phyloP scores from a whole-genome alignment of 2,329 filamentous ascomycete species.

The Pyricularia pennisetigena region DNA sequence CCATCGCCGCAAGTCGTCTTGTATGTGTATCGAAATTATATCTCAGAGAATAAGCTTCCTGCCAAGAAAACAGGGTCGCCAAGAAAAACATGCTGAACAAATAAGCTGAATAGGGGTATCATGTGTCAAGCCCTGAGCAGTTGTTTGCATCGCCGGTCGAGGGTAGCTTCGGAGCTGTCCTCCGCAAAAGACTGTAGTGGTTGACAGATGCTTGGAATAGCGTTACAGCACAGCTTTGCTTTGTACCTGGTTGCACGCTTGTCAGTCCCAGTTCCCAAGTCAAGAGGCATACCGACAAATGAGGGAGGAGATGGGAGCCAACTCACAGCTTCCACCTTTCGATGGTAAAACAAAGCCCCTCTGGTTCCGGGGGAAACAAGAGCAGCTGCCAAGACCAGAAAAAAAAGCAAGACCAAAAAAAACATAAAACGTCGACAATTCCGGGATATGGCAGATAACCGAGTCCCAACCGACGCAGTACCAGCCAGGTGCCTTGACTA shows the following conservation, averaged over 20 bases:
- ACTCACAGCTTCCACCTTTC: conserved; percentile 1
- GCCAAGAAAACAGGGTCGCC: neutral
- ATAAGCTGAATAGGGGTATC: neutral
- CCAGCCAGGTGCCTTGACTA: neutral
- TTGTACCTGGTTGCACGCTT: neutral
- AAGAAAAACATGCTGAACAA: neutral
- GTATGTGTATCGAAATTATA: conserved; percentile 1
- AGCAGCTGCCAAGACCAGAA: neutral
- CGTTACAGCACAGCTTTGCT: neutral
- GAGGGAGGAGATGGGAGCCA: too few relatives aligned
- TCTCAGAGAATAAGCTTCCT: neutral
- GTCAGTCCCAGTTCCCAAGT: neutral
- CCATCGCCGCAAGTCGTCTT: neutral
- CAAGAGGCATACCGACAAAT: neutral
- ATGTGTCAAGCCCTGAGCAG: neutral
- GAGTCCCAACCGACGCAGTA: neutral
- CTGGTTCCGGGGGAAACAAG: neutral
- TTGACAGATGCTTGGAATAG: neutral
- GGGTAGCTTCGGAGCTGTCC: neutral
- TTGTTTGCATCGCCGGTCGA: neutral
- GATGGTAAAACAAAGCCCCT: neutral
- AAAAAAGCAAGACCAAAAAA: neutral
- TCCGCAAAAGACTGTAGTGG: neutral
- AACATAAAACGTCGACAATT: neutral
- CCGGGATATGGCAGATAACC: neutral